phyloP scores from a whole-genome alignment of 345 rosid species.

The Citrus australasica region DNA sequence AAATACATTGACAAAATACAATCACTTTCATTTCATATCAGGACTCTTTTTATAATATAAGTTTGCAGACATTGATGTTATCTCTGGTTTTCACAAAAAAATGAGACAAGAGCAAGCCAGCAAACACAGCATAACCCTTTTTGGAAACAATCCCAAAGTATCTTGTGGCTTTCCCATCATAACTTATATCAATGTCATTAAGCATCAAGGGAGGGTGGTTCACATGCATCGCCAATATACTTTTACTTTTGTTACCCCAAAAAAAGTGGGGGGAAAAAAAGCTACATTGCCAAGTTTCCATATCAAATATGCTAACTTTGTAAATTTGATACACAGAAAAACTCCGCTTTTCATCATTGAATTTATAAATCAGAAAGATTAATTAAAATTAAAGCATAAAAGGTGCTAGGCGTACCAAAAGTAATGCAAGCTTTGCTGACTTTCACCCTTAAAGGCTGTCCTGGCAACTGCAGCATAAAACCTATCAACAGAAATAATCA shows the following conservation, averaged over 20 bases:
- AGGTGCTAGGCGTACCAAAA: slow-evolving; percentile 61
- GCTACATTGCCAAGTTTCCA: too few species aligned
- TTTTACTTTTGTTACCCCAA: too few species aligned
- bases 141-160: neutral
- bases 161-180: neutral
- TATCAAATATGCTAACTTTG: neutral
- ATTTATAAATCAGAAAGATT: neutral
- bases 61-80: neutral
- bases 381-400: slow-evolving; percentile 2
- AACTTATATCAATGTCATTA: neutral
- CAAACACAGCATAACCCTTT: neutral
- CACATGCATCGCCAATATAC: neutral
- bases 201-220: neutral
- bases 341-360: neutral
- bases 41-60: neutral
- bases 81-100: neutral
- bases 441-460: slow-evolving; percentile 92
- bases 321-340: neutral
- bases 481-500: slow-evolving; percentile 44
- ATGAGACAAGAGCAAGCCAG: neutral
- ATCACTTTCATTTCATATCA: neutral
- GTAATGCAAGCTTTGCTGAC: slow-evolving; percentile 92
- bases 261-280: too few species aligned
- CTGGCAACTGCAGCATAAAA: slow-evolving; percentile 87
- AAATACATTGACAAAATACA: neutral